These are phyloP conservation scores for Dimargaris cristalligena DNA, from an alignment of 192 early-diverging fungal genomes.

Conservation along the genomic window DNA sequence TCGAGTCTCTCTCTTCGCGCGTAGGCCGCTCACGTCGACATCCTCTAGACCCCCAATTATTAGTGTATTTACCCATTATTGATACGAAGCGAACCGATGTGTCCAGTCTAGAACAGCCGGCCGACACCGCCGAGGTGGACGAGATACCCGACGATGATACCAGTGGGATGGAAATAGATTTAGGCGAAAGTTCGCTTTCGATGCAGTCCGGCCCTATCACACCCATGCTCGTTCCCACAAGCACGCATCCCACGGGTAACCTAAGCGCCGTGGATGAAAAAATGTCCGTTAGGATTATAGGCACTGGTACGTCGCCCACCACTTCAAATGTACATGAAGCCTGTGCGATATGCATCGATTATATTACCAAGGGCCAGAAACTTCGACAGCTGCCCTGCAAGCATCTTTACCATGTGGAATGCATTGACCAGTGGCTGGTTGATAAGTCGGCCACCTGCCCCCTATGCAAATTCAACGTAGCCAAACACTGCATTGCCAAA, in stretches of 20 bases:
- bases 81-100: not conserved
- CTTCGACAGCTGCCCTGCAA: slow-evolving; percentile 22
- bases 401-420: slow-evolving; percentile 23
- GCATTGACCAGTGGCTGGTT: slow-evolving; percentile 30
- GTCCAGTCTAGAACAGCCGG: not conserved
- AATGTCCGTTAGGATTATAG: no score
- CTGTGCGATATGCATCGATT: slow-evolving; percentile 27
- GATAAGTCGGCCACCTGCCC: slow-evolving; percentile 26
- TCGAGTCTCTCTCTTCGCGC: not conserved
- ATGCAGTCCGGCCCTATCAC: no score
- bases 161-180: no score
- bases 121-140: not conserved
- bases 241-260: no score
- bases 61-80: not conserved
- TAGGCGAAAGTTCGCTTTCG: no score
- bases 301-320: no score
- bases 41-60: not conserved
- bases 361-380: slow-evolving; percentile 18
- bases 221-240: no score
- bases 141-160: not conserved
- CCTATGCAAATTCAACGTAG: slow-evolving; percentile 17
- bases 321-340: no score
- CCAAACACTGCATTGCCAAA: not conserved
- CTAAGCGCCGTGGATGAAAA: no score
- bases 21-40: no score